Evolutionary conservation across 2,329 filamentous ascomycete species (phyloP), one percentile per base, ranked within the genome.

Genomic region (Didymella pomorum): DNA sequence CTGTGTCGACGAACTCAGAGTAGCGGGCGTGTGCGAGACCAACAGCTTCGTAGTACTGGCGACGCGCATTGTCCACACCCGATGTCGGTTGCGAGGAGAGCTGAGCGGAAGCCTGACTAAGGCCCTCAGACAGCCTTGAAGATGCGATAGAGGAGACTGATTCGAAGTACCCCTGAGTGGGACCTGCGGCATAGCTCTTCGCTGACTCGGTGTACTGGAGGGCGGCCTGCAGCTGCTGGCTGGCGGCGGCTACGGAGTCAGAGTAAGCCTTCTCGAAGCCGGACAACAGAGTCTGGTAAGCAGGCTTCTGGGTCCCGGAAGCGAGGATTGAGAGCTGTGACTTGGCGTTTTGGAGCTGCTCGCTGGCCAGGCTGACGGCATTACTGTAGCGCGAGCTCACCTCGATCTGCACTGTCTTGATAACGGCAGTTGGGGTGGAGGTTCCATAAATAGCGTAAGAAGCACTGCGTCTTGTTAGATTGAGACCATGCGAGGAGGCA

Each of bases 11-110:
- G 69, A 95, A 94, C 48, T 89, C 88, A 5, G 88, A 87, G 74
- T 95, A 95, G 35, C 89, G 86, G 42, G 88, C 91, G 69, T 96
- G 89, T 0, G 92, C 92, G 43, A 92, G 76, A 26, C 92, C 92
- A 23, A 95, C 77, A 11, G 89, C 91, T 63, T 92, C 89, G 67
- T 92, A 93, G 76, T 94, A 94, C 56, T 89, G 79, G 82, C 88
- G 72, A 81, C 86, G 72, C 79, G 86, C 78, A 82, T 84, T 81
- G 78, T 88, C 76, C 79, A 88, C 63, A 11, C 51, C 52, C 73
- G 82, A 79, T 1, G 88, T 87, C 1, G 88, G 84, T 39, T 88
- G 84, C 14, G 87, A 82, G 48, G 87, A 83, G 65, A 91, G 91
- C 59, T 92, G 89, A 33, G 87, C 83, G 51, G 89, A 89, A 7